Base-by-base conservation (phyloP, 805 yeast species). In the Pichia cabralensis region DNA sequence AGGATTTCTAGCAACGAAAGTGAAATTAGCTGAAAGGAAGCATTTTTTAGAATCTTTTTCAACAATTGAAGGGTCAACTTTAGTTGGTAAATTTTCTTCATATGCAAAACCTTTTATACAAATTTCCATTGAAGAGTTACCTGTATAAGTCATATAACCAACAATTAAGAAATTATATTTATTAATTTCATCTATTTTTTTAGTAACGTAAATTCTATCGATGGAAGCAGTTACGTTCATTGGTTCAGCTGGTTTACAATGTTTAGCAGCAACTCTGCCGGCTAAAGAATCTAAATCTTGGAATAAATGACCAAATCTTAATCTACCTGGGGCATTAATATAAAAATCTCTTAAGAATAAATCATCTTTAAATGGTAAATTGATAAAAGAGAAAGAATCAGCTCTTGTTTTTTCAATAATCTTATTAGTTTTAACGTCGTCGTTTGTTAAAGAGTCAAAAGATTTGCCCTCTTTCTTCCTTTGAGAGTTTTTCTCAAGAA, bases 1-100 rank as follows among this genome's bases (percentile, higher is more conserved):
- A 7, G 96, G 96, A 55, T 88, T 83, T 58, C 97, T 72, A 13
- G 96, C 96, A 22, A 86, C 97, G 61, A 88, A 88, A 0, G 97
- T 88, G 65, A 88, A 88, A 51, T 82, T 83, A 6, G 96, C 96
- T 22, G 85, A 78, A 48, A 88, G 60, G 56, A 88, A 84, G 16
- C 83, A 76, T 31, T 81, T 78, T 18, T 75, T 76, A 8, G 46
- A 40, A 36, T 53, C 45, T 9, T 67, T 71, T 18, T 74, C 71
- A 40, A 85, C 69, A 25, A 71, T 62, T 3, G 62, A 68, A 40
- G 78, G 79, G 6, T 41, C 41, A 5, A 23, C 30, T 19, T 53
- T 52, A 16, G 31, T 29, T 5, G 82, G 82, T 8, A 74, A 43
- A 8, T 63, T 63, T 11, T 66, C 71, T 34, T 73, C 76, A 36